These are phyloP conservation scores for Gastrolobium villosum DNA, from an alignment of 306 rosid species.

Conservation along the genomic window DNA sequence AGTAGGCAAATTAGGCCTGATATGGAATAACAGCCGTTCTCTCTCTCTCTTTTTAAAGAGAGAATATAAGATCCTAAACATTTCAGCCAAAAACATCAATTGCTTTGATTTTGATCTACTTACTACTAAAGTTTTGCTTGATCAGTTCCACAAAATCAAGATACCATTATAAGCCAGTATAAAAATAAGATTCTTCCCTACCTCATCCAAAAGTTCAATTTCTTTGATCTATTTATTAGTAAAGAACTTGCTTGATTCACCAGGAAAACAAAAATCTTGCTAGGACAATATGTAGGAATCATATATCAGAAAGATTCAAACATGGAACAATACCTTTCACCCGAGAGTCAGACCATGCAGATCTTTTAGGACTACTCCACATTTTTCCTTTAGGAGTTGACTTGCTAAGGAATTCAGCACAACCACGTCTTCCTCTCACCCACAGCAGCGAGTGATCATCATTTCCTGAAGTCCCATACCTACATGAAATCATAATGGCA, in stretches of 20 bases:
- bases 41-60: too few relatives aligned
- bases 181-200: background rate
- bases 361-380: conserved; percentile 53
- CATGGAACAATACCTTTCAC: conserved; percentile 65
- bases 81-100: too few relatives aligned
- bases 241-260: conserved; percentile 14
- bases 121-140: background rate
- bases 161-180: background rate
- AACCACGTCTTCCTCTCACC: conserved; percentile 48
- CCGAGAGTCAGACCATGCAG: conserved; percentile 74
- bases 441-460: conserved; percentile 46
- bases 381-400: conserved; percentile 63
- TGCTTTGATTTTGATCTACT: background rate
- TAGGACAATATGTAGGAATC: conserved; percentile 32
- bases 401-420: conserved; percentile 78
- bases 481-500: conserved; percentile 46
- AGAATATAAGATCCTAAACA: too few relatives aligned
- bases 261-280: background rate
- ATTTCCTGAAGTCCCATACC: conserved; percentile 56
- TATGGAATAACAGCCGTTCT: too few relatives aligned
- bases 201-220: conserved; percentile 9
- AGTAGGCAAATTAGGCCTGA: background rate
- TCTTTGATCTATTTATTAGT: conserved; percentile 5
- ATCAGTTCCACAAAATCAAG: conserved; percentile 24
- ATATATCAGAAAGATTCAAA: conserved; percentile 35